Evolutionary conservation across 2,329 filamentous ascomycete genomes (phyloP), one percentile per base, ranked within the genome.

Genomic region (Scedosporium dehoogii): DNA sequence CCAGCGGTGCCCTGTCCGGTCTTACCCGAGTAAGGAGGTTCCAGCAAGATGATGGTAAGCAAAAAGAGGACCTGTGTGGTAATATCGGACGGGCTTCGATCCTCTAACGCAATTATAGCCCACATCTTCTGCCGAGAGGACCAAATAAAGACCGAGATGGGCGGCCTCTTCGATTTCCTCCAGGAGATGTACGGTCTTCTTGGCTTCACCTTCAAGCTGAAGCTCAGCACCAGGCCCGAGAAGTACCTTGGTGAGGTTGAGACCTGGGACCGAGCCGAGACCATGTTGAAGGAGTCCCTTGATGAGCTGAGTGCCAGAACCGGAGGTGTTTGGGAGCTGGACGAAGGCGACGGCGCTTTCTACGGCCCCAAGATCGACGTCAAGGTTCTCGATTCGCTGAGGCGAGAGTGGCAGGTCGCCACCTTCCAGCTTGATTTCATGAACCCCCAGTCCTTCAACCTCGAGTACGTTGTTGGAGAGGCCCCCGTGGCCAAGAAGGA

Each of bases 281-380:
- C 79, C 16, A 91, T 89, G 73, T 81, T 99, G 59, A 87, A 86
- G 70, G 81, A 87, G 64, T 91, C 92, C 18, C 81, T 99, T 58
- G 84, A 94, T 67, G 82, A 87, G 65, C 97, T 97, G 74, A 82
- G 85, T 63, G 76, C 76, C 21, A 73, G 75, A 63, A 74, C 75
- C 42, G 84, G 87, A 64, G 82, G 86, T 41, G 80, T 86, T 66
- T 99, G 94, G 94, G 89, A 91, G 73, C 80, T 96, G 60, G 96
- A 97, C 75, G 89, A 91, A 64, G 94, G 93, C 63, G 94, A 99
- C 69, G 94, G 94, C 72, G 94, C 94, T 61, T 99, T 97, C 78
- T 99, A 99, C 74, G 94, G 94, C 1, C 94, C 94, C 60, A 99
- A 99, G 84, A 96, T 97, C 69, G 94, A 99, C 70, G 94, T 99